Conservation (phyloP, 2,329 filamentous ascomycete species). For the Colletotrichum sp. region DNA sequence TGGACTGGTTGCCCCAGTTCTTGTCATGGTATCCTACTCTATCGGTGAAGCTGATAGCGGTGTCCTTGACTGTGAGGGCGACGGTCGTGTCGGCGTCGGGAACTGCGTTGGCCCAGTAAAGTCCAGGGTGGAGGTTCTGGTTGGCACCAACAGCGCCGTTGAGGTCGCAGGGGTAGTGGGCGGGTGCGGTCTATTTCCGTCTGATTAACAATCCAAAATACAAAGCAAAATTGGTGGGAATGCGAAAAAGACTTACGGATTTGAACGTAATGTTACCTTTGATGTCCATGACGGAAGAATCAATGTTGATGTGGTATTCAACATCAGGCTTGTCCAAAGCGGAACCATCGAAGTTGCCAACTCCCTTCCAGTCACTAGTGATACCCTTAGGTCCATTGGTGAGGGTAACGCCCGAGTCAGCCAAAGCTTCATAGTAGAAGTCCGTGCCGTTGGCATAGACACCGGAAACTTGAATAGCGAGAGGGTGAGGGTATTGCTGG, state of each 20-base stretch:
- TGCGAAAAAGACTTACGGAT: background rate
- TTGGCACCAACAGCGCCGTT: background rate
- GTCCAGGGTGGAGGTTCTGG: background rate
- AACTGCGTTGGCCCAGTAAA: background rate
- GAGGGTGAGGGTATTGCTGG: background rate
- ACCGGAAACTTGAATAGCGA: background rate
- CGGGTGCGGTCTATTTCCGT: background rate
- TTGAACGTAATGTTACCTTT: background rate
- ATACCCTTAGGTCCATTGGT: background rate
- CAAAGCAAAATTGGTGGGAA: background rate
- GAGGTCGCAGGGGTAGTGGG: background rate
- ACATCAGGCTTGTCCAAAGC: background rate
- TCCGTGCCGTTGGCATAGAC: background rate
- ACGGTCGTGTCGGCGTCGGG: background rate
- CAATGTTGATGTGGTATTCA: background rate
- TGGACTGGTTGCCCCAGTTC: conserved; percentile 45
- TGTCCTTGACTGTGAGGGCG: background rate
- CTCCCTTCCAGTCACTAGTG: background rate
- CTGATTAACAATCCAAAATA: accelerated
- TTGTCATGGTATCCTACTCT: conserved; percentile 51
- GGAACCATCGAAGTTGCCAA: background rate
- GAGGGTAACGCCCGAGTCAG: background rate
- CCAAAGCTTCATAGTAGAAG: background rate
- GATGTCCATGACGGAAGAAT: background rate
- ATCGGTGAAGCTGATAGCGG: background rate